Evolutionary conservation across 768 basidiomycete species (phyloP), one percentile per base, ranked within the genome.

Genomic region (Naganishia onofrii): DNA sequence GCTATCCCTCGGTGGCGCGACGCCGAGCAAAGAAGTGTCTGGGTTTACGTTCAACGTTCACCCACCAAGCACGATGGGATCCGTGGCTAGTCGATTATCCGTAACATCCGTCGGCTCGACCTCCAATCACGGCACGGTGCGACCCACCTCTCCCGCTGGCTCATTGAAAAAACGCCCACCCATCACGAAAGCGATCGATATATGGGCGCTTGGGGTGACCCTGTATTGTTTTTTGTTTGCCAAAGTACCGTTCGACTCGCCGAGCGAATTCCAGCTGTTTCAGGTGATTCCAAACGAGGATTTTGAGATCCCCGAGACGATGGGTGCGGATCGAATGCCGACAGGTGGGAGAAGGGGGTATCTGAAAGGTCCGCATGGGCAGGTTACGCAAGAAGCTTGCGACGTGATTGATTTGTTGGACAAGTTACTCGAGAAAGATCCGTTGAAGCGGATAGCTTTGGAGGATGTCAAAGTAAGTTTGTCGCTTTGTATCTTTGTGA

Each of bases 151-250:
- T 23, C 67, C 70, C 10, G 36, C 56, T 3, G 66, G 55, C 15
- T 52, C 48, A n/a, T 21, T 58, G 26, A 64, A 57, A 31, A 58
- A 60, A 28, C 74, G 81, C 32, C 76, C 80, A 31, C 85, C 86
- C 3, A 89, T 96, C 64, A 92, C 92, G 48, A 92, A 93, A 79
- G 88, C 92, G 3, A 95, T 98, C 78, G 96, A 99, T 77, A 87
- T 99, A 38, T 99, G 96, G 96, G 95, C 96, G 0, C 85, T 99
- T 2, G 96, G 96, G 28, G 90, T 97, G 34, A 99, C 96, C 1
- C 84, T 97, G 5, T 98, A 92, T 81, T 95, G 93, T 78, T 86
- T 98, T 55, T 85, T 98, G 1, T 97, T 95, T 73, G 96, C 93
- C 12, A 84, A 83, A 68, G 87, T 89, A 1, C 95, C 95, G 1